Evolutionary conservation across 225 moss, liverwort and hornwort genomes (phyloP), one percentile per base, ranked within the genome.

Genomic region (Marchantia polymorpha): DNA sequence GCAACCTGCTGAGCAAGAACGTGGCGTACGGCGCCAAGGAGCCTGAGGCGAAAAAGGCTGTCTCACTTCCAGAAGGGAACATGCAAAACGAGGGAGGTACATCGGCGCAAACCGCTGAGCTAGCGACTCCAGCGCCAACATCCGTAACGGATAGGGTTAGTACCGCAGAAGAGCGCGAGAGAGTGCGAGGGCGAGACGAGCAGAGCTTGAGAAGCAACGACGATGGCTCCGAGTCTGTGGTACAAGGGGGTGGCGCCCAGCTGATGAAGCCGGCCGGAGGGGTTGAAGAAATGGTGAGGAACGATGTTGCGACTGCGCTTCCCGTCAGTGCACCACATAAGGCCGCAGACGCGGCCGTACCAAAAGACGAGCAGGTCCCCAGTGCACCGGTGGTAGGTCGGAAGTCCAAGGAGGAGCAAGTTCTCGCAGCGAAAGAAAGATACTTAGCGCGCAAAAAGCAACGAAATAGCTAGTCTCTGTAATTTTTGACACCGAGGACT

Each of bases 1-100:
- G 95, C 77, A 99, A 99, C 85, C 81, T 99, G 76, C 88, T 99
- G 64, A 90, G 88, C 68, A 85, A 89, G 23, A 99, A 95, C 59
- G 93, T 91, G 75, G 99, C 99, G 39, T 99, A 92, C 77, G 99
- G 99, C 81, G 93, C 89, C 17, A 56, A 75, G 56, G 67, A 65
- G 65, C 46, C 61, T 16, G 64, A 77, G 12, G 77, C 22, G 25
- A 64, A 51, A 29, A 77, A 77, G 13, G 47, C 77, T 14, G 10
- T 26, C 10, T 29, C 58, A 17, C 17, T n/a, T 8, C 20, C 59
- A 25, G 64, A 77, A 77, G 50, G 64, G 12, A 51, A 15, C n/a
- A 77, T 23, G 49, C 52, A n/a, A 52, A 50, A 8, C 29, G 29
- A 56, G 52, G 65, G 50, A 50, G 58, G 29, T 75, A 58, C 75